Conservation (phyloP, 177 flowering plant species). For the Vitis hybrid region DNA sequence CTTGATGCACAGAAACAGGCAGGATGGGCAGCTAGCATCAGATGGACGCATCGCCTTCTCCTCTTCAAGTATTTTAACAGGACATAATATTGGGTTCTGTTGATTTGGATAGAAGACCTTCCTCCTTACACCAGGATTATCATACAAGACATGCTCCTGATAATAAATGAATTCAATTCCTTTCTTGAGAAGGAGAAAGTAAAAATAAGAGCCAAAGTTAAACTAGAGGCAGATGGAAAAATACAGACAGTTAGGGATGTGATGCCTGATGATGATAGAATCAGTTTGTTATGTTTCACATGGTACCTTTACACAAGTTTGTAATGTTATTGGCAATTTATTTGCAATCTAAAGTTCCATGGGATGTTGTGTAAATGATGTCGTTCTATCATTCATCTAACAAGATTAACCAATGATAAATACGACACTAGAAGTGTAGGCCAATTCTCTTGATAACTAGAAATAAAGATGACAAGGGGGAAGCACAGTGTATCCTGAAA, state of each 20-base stretch:
- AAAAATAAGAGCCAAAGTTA: neutral
- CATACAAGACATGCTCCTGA: conserved; percentile 65
- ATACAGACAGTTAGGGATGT: too few species aligned
- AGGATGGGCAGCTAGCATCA: conserved; percentile 57
- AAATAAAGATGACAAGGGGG: too few species aligned
- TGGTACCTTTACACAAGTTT: too few species aligned
- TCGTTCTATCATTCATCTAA: too few species aligned
- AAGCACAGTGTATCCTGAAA: too few species aligned
- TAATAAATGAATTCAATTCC: conserved; percentile 2
- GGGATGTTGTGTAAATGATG: too few species aligned
- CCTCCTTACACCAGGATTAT: conserved; percentile 52
- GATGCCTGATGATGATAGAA: neutral
- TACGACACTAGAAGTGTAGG: too few species aligned
- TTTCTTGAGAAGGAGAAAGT: neutral
- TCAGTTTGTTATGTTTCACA: too few species aligned
- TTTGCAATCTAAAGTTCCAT: too few species aligned
- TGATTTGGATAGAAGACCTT: conserved; percentile 57
- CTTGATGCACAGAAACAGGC: conserved; percentile 61
- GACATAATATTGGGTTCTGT: conserved; percentile 50
- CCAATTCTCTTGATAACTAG: too few species aligned
- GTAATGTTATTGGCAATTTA: too few species aligned
- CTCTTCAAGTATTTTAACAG: conserved; percentile 61
- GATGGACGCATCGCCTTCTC: conserved; percentile 64
- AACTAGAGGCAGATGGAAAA: neutral
- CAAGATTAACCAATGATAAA: too few species aligned